Base-by-base conservation (phyloP, 352 stramenopile species). In the Pythium monospermum region DNA sequence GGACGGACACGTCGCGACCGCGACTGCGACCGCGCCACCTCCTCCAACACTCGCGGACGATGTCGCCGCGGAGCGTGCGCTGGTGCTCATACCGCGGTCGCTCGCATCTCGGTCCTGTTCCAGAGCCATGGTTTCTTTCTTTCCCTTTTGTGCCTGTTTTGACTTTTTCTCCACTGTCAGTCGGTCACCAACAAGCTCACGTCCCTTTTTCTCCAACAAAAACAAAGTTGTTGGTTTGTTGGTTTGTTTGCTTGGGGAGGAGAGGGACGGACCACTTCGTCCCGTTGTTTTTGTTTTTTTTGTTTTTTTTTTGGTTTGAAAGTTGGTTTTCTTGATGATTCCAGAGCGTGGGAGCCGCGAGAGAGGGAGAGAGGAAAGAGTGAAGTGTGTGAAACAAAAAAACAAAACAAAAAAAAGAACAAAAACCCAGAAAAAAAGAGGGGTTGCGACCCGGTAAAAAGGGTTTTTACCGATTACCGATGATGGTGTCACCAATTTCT, bases 101-200 rank as follows among this genome's bases (percentile, higher is more conserved):
- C 45, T 52, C 55, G 38, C 45, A 41, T 61, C 53, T 18, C 53
- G 46, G 41, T 54, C 45, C 26, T 60, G 39, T 16, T 61, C 53
- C 16, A 46, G 44, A 31, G 45, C 46, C 53, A 61, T 61, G 31
- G 15, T 56, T n/a, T n/a, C n/a, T n/a, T n/a, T n/a, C n/a, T n/a
- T n/a, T n/a, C n/a, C n/a, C n/a, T n/a, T n/a, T n/a, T n/a, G n/a
- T n/a, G 19, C 26, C 18, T 49, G 30, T 30, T 28, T 35, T 27
- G 39, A 28, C 25, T 21, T 56, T 35, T 13, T 23, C 39, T 43
- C 38, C 38, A 28, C 13, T 26, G 15, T 47, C 44, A 51, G 44
- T 56, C 49, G 49, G 28, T 57, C 49, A 25, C 50, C 50, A 57
- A 39, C 50, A 51, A 25, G 39, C 32, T 35, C 51, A 26, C 51